These are phyloP conservation scores for Diplodia scrobiculata DNA, from an alignment of 2,329 filamentous ascomycete genomes.

Conservation along the genomic window DNA sequence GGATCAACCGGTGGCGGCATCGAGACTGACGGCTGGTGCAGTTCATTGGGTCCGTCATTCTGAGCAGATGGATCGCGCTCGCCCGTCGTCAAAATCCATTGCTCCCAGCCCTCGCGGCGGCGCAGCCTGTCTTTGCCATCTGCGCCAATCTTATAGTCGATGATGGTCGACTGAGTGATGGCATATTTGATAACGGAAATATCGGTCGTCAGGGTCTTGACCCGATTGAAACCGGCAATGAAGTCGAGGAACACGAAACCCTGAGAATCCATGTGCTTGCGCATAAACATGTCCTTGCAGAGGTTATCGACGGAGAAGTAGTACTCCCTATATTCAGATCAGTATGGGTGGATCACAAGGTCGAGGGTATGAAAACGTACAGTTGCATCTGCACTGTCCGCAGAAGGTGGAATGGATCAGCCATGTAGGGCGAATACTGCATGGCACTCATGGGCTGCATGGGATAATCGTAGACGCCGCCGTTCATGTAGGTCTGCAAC, in stretches of 20 bases:
- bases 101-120: conserved; percentile 72
- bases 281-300: conserved; percentile 86
- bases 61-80: conserved; percentile 73
- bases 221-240: conserved; percentile 83
- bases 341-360: background rate
- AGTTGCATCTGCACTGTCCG: conserved; percentile 63
- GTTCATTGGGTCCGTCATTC: conserved; percentile 66
- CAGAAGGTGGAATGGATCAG: conserved; percentile 60
- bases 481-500: conserved; percentile 54
- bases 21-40: conserved; percentile 47
- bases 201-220: conserved; percentile 72
- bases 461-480: conserved; percentile 59
- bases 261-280: conserved; percentile 90
- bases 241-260: conserved; percentile 82
- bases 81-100: conserved; percentile 72
- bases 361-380: conserved; percentile 43
- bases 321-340: conserved; percentile 68
- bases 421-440: conserved; percentile 60
- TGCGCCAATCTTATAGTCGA: conserved; percentile 74
- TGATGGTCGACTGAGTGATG: conserved; percentile 68
- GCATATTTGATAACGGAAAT: conserved; percentile 72
- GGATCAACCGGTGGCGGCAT: conserved; percentile 43
- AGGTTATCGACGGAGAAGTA: conserved; percentile 97
- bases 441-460: conserved; percentile 60
- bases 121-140: conserved; percentile 80